phyloP scores from a whole-genome alignment of 1,284 basidiomycete genomes.

The Austropuccinia psidii region DNA sequence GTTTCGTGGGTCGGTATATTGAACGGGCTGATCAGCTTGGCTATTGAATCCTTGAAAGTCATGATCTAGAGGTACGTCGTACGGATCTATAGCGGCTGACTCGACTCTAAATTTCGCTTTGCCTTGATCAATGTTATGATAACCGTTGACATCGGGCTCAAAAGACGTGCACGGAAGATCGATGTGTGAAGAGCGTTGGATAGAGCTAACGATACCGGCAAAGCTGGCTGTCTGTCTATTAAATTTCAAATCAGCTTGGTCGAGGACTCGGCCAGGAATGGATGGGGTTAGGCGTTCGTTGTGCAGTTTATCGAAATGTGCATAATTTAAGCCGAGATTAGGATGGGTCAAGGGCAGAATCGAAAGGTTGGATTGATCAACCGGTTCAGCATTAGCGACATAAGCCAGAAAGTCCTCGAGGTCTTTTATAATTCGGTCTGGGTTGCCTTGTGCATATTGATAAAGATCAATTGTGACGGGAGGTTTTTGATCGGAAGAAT shows the following conservation, averaged over 20 bases:
- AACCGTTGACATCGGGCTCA: constrained; percentile 33
- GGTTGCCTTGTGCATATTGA: constrained; percentile 31
- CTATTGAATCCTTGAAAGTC: constrained; percentile 36
- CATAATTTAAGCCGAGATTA: constrained; percentile 33
- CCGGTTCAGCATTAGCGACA: not conserved
- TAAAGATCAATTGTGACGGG: constrained; percentile 6
- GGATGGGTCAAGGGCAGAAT: constrained; percentile 34
- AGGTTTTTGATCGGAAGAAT: not conserved
- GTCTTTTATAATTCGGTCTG: constrained; percentile 30
- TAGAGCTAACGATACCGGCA: constrained; percentile 25
- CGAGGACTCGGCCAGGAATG: constrained; percentile 32
- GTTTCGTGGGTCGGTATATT: constrained; percentile 14
- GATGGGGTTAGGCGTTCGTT: constrained; percentile 28
- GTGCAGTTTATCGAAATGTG: constrained; percentile 34
- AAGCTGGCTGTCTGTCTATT: constrained; percentile 32
- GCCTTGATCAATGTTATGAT: constrained; percentile 34
- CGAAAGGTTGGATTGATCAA: not conserved
- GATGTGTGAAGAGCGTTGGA: constrained; percentile 28
- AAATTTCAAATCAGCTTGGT: constrained; percentile 23
- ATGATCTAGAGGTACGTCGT: constrained; percentile 8
- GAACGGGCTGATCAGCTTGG: constrained; percentile 17
- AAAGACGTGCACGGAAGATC: constrained; percentile 32
- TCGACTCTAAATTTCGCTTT: constrained; percentile 34
- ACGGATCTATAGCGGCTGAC: constrained; percentile 31
- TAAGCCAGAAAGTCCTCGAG: constrained; percentile 34